These are phyloP conservation scores for Acidomyces sp. DNA, from an alignment of 495 filamentous ascomycete species.

Conservation along the genomic window DNA sequence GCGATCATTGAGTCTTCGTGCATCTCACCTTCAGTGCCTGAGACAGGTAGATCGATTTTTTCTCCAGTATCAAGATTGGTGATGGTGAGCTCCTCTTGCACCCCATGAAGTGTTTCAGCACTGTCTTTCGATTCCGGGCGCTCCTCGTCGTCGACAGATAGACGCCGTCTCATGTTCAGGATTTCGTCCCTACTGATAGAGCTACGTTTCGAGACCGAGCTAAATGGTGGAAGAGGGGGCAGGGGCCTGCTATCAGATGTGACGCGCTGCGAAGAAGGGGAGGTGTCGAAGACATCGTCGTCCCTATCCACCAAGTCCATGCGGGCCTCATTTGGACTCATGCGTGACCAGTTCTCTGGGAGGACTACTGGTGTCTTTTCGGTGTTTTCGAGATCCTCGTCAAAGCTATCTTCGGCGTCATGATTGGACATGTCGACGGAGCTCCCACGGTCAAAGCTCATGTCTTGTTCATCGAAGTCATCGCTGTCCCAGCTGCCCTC, in stretches of 20 bases:
- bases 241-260: slow-evolving; percentile 27
- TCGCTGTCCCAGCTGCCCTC: slow-evolving; percentile 81
- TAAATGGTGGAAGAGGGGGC: slow-evolving; percentile 25
- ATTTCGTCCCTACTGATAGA: slow-evolving; percentile 57
- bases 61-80: slow-evolving; percentile 21
- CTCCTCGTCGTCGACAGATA: slow-evolving; percentile 65
- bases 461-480: slow-evolving; percentile 53
- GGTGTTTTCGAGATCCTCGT: slow-evolving; percentile 83
- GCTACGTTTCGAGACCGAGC: slow-evolving; percentile 47
- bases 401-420: slow-evolving; percentile 66
- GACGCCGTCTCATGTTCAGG: slow-evolving; percentile 46
- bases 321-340: slow-evolving; percentile 47
- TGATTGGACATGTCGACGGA: slow-evolving; percentile 41
- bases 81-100: slow-evolving; percentile 9
- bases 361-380: slow-evolving; percentile 95
- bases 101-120: neutral
- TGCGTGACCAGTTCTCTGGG: slow-evolving; percentile 87
- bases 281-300: slow-evolving; percentile 57
- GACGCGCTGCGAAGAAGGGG: slow-evolving; percentile 23
- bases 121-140: slow-evolving; percentile 1
- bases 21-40: neutral
- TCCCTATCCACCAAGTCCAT: slow-evolving; percentile 39
- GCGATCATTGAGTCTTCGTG: neutral
- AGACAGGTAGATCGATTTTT: slow-evolving; percentile 9
- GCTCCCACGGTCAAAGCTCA: slow-evolving; percentile 57